These are phyloP conservation scores for Cercospora sp. DNA, from an alignment of 2,329 filamentous ascomycete species.

Conservation along the genomic window DNA sequence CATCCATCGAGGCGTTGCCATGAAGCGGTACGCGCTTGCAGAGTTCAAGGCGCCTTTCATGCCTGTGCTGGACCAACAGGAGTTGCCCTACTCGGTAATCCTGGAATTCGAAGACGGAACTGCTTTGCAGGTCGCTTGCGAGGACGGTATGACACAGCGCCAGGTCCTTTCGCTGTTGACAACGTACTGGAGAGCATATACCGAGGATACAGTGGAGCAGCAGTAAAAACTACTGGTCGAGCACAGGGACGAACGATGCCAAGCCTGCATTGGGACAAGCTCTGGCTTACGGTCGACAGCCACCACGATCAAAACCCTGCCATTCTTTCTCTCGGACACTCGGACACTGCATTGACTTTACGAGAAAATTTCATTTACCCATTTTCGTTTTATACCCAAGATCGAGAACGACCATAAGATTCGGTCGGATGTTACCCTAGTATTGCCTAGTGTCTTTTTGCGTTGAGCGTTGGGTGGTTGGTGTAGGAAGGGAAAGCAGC, in stretches of 20 bases:
- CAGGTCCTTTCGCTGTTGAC: constrained; percentile 46
- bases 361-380: background rate
- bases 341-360: background rate
- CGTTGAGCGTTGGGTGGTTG: background rate
- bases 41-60: constrained; percentile 78
- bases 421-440: background rate
- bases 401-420: background rate
- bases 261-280: background rate
- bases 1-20: constrained; percentile 29
- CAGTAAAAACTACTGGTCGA: background rate
- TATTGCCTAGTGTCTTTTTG: background rate
- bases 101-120: constrained; percentile 63
- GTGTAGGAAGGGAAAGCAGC: background rate
- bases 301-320: background rate
- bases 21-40: constrained; percentile 72
- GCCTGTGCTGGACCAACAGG: constrained; percentile 88
- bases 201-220: background rate
- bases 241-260: background rate
- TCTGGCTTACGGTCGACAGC: background rate
- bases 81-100: constrained; percentile 81
- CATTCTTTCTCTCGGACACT: background rate
- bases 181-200: constrained; percentile 34
- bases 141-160: constrained; percentile 56
- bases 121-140: constrained; percentile 63
- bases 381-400: background rate